Evolutionary conservation across 495 filamentous ascomycete species (phyloP), one percentile per base, ranked within the genome.

Genomic region (Amorphotheca resinae): DNA sequence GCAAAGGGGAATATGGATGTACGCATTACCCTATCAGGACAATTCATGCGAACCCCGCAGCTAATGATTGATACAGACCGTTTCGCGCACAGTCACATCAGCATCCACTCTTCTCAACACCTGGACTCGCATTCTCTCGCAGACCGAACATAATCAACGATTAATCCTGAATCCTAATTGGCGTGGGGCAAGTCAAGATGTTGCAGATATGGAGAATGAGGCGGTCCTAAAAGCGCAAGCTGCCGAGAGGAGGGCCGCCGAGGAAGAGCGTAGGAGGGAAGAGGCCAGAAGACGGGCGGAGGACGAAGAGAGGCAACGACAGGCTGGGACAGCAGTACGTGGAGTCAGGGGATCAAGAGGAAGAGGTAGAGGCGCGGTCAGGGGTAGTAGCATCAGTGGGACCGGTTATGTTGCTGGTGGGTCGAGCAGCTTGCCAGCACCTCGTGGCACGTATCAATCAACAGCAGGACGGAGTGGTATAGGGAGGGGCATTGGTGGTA

Each of bases 71-170:
- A 0, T 22, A 9, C 48, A 91, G 81, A 91, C 84, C 9, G 87
- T 98, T 9, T 83, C 82, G 32, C 70, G 73, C 39, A 95, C 91
- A 2, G 84, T 95, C 20, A 66, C 73, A 40, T 87, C 84, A 33
- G 86, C 89, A n/a, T 88, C 87, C 26, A 86, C 84, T 0, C 75
- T 98, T n/a, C 74, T 98, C 26, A 86, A 88, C 51, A 91, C 91
- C 20, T 98, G 87, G 87, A 93, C 87, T 33, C 79, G 87, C 43
- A 95, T 96, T 48, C 74, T 98, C 3, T 88, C 83, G 17, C 91
- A 95, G 57, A 95, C 91, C 0, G 91, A 98, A 62, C 88, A 98
- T 59, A 96, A 93, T 54, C 87, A 96, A 55, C 79, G 91, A 3
- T 64, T 96, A 33, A 81, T 98, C 21, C 74, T 95, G 26, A 84